phyloP scores from a whole-genome alignment of 2,329 filamentous ascomycete genomes.

The Colletotrichum lini region DNA sequence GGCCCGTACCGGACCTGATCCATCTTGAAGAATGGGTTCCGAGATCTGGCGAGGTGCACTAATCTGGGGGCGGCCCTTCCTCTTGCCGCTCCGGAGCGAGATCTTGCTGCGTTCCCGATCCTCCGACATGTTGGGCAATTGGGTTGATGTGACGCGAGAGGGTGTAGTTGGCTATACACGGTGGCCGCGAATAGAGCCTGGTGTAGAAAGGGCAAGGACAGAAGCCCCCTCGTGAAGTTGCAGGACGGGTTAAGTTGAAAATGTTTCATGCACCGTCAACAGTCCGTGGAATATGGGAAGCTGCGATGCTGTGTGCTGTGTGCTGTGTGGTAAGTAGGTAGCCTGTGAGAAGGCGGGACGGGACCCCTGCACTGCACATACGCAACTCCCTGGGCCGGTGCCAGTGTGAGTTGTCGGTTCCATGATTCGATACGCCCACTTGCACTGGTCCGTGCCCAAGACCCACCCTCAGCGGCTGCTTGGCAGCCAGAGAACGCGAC shows the following conservation, averaged over 20 bases:
- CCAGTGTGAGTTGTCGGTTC: constrained; percentile 24
- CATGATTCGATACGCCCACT: constrained; percentile 14
- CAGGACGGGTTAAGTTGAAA: constrained; percentile 9
- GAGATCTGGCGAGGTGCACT: constrained; percentile 76
- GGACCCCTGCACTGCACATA: constrained; percentile 19
- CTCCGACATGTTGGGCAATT: constrained; percentile 67
- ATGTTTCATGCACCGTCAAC: constrained; percentile 37
- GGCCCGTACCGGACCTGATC: constrained; percentile 44
- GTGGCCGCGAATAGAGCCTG: background rate
- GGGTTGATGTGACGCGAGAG: background rate
- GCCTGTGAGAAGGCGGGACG: constrained; percentile 23
- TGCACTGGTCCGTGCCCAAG: constrained; percentile 30
- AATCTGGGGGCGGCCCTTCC: constrained; percentile 73
- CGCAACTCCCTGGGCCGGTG: constrained; percentile 20
- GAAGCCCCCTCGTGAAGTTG: constrained; percentile 26
- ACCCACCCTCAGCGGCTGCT: constrained; percentile 30
- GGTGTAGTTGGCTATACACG: background rate
- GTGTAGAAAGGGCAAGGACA: constrained; percentile 8
- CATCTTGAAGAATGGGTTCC: constrained; percentile 69
- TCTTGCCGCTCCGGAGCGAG: constrained; percentile 74
- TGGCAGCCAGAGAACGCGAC: constrained; percentile 38
- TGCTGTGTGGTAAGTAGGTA: background rate
- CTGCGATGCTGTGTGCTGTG: constrained; percentile 30
- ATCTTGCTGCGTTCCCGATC: constrained; percentile 68
- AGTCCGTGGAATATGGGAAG: constrained; percentile 26